Conservation (phyloP, 1,284 basidiomycete genomes). For the Papiliotrema nemorosa region DNA sequence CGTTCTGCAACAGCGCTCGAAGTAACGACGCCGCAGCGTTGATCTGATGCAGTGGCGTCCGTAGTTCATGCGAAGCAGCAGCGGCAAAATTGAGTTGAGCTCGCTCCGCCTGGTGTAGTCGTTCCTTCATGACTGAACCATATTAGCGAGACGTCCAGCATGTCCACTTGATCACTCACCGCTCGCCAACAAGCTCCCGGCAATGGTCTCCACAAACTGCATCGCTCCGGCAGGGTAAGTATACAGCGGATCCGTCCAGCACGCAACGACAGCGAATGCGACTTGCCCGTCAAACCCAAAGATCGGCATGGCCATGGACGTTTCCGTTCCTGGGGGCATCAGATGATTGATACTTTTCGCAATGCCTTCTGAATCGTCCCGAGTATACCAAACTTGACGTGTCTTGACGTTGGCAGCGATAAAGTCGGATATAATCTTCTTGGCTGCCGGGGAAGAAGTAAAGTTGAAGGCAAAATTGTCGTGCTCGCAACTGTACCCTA, state of each 20-base stretch:
- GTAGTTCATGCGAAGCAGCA: slow-evolving; percentile 30
- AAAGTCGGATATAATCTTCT: slow-evolving; percentile 41
- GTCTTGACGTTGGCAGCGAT: slow-evolving; percentile 40
- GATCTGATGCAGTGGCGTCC: slow-evolving; percentile 34
- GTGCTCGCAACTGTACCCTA: slow-evolving; percentile 31
- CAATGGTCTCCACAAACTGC: slow-evolving; percentile 41
- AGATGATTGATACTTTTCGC: slow-evolving; percentile 34
- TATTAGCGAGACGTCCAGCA: slow-evolving; percentile 2
- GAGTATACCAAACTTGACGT: slow-evolving; percentile 37
- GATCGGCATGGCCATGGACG: slow-evolving; percentile 38
- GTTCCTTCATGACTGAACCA: slow-evolving; percentile 22
- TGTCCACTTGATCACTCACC: slow-evolving; percentile 10
- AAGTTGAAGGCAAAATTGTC: slow-evolving; percentile 39
- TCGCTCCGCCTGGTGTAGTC: slow-evolving; percentile 19
- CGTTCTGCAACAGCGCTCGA: slow-evolving; percentile 2
- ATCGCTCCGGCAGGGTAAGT: slow-evolving; percentile 39
- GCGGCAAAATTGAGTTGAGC: slow-evolving; percentile 31
- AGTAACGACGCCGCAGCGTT: slow-evolving; percentile 17
- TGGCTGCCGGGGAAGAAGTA: slow-evolving; percentile 26
- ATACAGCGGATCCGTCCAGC: slow-evolving; percentile 42
- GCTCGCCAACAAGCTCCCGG: slow-evolving; percentile 29
- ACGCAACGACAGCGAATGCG: slow-evolving; percentile 39
- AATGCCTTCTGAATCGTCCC: slow-evolving; percentile 38
- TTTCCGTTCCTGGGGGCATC: slow-evolving; percentile 38
- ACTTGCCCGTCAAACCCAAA: slow-evolving; percentile 44